Evolutionary conservation across 768 basidiomycete species (phyloP).

Genomic region (Polyporus arcularius): DNA sequence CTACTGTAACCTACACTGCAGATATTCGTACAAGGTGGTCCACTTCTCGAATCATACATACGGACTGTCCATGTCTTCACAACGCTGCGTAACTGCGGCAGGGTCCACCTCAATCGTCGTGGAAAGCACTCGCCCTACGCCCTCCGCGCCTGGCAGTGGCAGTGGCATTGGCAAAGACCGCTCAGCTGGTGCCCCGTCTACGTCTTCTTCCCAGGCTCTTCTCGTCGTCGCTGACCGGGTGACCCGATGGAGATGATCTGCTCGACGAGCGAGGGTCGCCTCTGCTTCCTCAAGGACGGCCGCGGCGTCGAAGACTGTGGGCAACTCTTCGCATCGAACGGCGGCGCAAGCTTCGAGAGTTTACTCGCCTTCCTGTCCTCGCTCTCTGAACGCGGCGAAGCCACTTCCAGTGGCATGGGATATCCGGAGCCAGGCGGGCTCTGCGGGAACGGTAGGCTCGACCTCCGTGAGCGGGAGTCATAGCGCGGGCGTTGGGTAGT

Average conservation of each 20-base stretch:
- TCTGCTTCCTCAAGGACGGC: conserved; percentile 25
- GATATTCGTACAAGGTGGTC: conserved; percentile 12
- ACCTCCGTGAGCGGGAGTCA: conserved; percentile 10
- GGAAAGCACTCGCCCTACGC: neutral
- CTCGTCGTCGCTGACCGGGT: conserved; percentile 17
- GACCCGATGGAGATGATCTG: conserved; percentile 22
- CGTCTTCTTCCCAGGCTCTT: conserved; percentile 6
- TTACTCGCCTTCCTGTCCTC: conserved; percentile 16
- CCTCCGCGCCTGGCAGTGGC: neutral
- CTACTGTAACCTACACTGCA: neutral
- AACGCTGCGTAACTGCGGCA: neutral
- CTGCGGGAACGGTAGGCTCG: conserved; percentile 27
- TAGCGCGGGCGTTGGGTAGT: conserved; percentile 10
- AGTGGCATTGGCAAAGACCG: neutral
- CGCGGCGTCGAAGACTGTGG: conserved; percentile 12
- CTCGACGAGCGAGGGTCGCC: conserved; percentile 26
- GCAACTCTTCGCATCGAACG: neutral
- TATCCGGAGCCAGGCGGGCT: conserved; percentile 30
- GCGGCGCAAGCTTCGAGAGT: neutral
- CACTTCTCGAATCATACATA: neutral
- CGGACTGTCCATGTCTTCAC: neutral
- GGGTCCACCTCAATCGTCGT: neutral
- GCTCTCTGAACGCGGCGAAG: conserved; percentile 13
- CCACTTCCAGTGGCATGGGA: conserved; percentile 25
- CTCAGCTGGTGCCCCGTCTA: neutral